phyloP scores from a whole-genome alignment of 257 asterid species.

The Nicotiana knightiana region DNA sequence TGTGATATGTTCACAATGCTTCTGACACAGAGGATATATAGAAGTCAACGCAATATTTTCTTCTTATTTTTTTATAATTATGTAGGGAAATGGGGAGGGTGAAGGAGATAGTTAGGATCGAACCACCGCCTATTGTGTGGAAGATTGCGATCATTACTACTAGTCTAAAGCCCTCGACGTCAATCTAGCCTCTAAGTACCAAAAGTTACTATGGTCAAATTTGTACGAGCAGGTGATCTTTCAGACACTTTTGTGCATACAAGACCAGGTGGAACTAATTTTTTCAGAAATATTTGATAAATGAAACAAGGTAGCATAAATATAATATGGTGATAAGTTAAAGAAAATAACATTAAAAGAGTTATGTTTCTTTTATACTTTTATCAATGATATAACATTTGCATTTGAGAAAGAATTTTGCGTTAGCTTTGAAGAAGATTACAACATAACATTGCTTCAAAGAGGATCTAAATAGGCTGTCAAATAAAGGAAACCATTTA shows the following conservation, averaged over 20 bases:
- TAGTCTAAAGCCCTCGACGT: not conserved
- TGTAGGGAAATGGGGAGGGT: not conserved
- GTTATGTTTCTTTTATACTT: not conserved
- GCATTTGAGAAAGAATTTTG: not conserved
- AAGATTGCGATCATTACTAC: not conserved
- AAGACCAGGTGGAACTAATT: too few relatives aligned
- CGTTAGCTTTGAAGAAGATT: not conserved
- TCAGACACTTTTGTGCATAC: not conserved
- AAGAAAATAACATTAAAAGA: not conserved
- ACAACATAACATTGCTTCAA: not conserved
- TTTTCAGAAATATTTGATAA: not conserved
- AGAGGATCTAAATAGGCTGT: not conserved
- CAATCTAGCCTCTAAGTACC: not conserved
- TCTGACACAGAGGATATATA: not conserved
- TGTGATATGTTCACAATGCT: not conserved
- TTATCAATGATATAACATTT: not conserved
- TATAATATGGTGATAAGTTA: not conserved
- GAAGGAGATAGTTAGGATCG: not conserved
- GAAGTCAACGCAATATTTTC: not conserved
- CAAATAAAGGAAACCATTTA: not conserved
- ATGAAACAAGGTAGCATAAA: not conserved
- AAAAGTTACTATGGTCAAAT: not conserved
- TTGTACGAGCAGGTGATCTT: not conserved
- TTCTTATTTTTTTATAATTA: not conserved
- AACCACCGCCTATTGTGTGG: not conserved